These are phyloP conservation scores for Podila horticola DNA, from an alignment of 192 early-diverging fungal species.

Conservation along the genomic window DNA sequence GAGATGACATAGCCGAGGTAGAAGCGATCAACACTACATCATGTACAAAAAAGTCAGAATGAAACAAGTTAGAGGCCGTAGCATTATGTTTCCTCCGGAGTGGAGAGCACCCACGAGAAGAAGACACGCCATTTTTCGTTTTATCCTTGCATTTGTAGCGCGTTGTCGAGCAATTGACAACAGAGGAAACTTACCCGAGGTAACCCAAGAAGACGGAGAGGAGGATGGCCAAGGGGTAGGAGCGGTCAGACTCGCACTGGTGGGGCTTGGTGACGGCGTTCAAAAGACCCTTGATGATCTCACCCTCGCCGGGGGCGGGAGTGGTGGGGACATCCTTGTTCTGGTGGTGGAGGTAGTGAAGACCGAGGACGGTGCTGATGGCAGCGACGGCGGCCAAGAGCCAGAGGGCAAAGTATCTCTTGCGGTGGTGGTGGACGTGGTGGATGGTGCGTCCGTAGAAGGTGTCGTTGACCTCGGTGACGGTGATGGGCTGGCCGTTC, in stretches of 20 bases:
- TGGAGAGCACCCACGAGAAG: too few relatives aligned
- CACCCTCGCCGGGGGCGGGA: conserved; percentile 25
- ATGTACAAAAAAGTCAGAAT: neutral
- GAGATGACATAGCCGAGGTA: conserved; percentile 65
- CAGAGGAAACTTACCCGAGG: conserved; percentile 49
- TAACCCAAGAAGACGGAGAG: conserved; percentile 65
- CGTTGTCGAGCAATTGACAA: neutral
- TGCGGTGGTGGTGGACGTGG: conserved; percentile 48
- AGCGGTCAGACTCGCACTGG: conserved; percentile 56
- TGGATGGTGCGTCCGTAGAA: conserved; percentile 46
- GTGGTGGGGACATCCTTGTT: conserved; percentile 11
- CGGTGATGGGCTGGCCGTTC: conserved; percentile 29
- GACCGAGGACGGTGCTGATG: conserved; percentile 30
- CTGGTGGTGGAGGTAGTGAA: conserved; percentile 39
- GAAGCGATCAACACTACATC: conserved; percentile 63
- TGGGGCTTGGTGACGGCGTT: conserved; percentile 18
- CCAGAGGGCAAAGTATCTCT: conserved; percentile 50
- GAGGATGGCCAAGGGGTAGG: conserved; percentile 59
- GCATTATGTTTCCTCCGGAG: too few relatives aligned
- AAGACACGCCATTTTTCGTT: neutral
- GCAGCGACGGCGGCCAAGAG: conserved; percentile 36
- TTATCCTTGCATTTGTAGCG: neutral
- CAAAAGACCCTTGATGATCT: neutral
- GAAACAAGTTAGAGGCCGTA: neutral
- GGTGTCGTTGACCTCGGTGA: conserved; percentile 26